Conservation (phyloP, 176 grass and related monocot genomes). For the Hyparrhenia diplandra region DNA sequence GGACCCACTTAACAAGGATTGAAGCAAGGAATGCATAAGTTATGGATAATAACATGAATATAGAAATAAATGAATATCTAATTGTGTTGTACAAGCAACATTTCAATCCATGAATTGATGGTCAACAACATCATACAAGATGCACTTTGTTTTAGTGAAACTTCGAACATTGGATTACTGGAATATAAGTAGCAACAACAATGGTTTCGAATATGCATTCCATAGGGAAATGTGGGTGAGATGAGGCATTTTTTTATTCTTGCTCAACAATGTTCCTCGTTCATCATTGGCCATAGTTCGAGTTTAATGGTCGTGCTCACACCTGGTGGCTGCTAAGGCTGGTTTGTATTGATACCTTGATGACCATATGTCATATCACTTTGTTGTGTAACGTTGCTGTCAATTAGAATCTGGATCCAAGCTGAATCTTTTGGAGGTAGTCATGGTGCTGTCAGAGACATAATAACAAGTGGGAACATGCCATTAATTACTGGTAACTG, state of each 20-base stretch:
- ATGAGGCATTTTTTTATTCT: background rate
- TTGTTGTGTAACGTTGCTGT: background rate
- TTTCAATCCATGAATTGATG: background rate
- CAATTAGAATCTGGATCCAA: background rate
- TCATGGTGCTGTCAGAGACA: background rate
- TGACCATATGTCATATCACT: background rate
- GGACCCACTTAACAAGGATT: no score
- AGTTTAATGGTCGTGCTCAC: background rate
- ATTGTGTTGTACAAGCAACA: background rate
- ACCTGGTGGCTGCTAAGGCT: background rate
- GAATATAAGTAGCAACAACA: background rate
- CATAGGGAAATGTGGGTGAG: background rate
- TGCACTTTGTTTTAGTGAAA: background rate
- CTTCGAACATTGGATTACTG: background rate
- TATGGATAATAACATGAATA: no score
- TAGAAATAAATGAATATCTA: no score
- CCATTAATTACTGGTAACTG: background rate
- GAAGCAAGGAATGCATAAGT: no score
- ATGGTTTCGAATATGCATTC: background rate
- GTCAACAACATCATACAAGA: background rate
- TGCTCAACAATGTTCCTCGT: background rate
- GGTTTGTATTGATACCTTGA: no score
- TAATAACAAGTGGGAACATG: background rate
- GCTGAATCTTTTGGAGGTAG: background rate
- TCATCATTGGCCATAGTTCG: background rate